A percentile compares a stretch with the other conserved stretches of the same genome.
phyloP scores from a whole-genome alignment of 2,329 filamentous ascomycete species.

The Cyphellophora attinorum region DNA sequence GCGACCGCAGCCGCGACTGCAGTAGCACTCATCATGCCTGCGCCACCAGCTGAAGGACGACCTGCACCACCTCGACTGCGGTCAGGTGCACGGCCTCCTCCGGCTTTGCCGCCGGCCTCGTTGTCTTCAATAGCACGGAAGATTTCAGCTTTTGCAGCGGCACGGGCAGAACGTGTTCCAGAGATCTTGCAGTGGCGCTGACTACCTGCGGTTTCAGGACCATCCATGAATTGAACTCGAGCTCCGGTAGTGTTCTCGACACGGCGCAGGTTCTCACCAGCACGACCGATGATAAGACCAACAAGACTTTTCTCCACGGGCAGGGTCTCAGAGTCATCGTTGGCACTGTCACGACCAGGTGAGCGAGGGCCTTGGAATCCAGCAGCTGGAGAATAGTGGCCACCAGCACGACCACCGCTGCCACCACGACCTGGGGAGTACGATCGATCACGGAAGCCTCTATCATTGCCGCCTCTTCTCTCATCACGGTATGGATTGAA shows the following conservation, averaged over 20 bases:
- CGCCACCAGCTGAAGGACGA: constrained; percentile 11
- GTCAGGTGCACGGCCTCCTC: constrained; percentile 13
- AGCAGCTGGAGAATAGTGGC: constrained; percentile 27
- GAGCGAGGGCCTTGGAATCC: constrained; percentile 47
- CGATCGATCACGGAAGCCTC: constrained; percentile 60
- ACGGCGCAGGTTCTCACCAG: constrained; percentile 77
- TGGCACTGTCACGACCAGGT: constrained; percentile 34
- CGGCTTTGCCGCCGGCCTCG: constrained; percentile 43
- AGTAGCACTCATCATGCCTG: neutral
- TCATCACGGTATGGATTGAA: constrained; percentile 81
- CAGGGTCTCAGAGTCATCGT: constrained; percentile 68
- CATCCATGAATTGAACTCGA: constrained; percentile 78
- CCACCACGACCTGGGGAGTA: constrained; percentile 56
- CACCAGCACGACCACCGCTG: too few species aligned
- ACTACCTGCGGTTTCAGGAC: constrained; percentile 59
- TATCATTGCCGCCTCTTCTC: constrained; percentile 50
- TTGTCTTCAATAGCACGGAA: constrained; percentile 83
- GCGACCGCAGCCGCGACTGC: constrained; percentile 33
- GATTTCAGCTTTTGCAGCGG: constrained; percentile 73
- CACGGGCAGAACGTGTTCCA: constrained; percentile 60
- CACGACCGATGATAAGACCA: constrained; percentile 80
- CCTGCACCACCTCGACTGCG: constrained; percentile 9
- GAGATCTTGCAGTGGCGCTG: constrained; percentile 80
- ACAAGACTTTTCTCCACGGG: constrained; percentile 80
- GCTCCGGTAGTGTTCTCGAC: constrained; percentile 77